These are phyloP conservation scores for Staphylotrichum longicolle DNA, from an alignment of 495 filamentous ascomycete genomes.

Conservation along the genomic window DNA sequence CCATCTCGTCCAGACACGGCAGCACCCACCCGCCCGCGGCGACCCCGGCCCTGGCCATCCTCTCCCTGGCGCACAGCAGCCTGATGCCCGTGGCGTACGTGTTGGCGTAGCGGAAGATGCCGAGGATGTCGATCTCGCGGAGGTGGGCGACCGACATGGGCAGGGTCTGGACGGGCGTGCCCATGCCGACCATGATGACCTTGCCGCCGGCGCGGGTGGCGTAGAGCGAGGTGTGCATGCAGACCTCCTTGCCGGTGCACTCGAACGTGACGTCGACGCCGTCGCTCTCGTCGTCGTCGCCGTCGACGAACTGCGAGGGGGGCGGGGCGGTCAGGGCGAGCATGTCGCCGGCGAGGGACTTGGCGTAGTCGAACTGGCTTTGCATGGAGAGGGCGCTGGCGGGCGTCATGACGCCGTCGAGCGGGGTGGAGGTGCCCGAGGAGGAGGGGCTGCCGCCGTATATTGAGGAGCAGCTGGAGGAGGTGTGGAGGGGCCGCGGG, in stretches of 20 bases:
- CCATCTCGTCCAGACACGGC: constrained; percentile 61
- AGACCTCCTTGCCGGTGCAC: constrained; percentile 85
- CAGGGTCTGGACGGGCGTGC: constrained; percentile 83
- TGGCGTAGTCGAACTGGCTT: constrained; percentile 57
- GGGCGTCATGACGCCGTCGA: constrained; percentile 48
- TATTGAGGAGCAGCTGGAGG: constrained; percentile 43
- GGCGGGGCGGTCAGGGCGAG: constrained; percentile 44
- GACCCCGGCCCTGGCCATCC: constrained; percentile 31
- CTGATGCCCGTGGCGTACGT: constrained; percentile 79
- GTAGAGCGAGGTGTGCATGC: constrained; percentile 84
- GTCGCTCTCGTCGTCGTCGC: constrained; percentile 52
- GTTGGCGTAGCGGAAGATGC: constrained; percentile 89
- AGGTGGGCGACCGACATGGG: constrained; percentile 81
- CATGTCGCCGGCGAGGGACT: constrained; percentile 53
- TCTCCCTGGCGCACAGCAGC: constrained; percentile 59
- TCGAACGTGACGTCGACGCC: constrained; percentile 83
- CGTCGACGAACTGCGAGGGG: constrained; percentile 27
- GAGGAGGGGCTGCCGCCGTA: constrained; percentile 24
- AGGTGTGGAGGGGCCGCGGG: constrained; percentile 42
- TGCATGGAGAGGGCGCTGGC: constrained; percentile 37
- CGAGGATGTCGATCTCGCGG: constrained; percentile 85
- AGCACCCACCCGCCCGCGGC: constrained; percentile 48
- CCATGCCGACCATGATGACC: constrained; percentile 90
- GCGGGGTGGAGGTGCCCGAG: constrained; percentile 43
- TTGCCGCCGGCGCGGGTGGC: constrained; percentile 75